Evolutionary conservation across 805 yeast genomes (phyloP), one percentile per base, ranked within the genome.

Genomic region (Schwanniomyces polymorphus): DNA sequence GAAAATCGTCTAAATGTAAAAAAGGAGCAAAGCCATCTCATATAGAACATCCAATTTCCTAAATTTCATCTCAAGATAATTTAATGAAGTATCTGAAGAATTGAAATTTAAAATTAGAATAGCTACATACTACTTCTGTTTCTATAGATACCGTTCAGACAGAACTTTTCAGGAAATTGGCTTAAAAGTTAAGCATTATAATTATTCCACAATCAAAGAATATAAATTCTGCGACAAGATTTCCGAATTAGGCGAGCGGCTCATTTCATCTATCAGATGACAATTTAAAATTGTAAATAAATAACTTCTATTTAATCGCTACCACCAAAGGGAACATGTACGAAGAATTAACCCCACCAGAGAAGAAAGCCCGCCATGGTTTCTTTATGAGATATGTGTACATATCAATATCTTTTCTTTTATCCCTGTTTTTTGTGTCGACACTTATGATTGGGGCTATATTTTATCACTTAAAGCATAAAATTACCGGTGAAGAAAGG

Each of bases 401-500:
- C 27, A 56, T 65, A n/a, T 23, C 60, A 7, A 26, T 55, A 11
- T 64, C 73, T 17, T 60, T 57, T 31, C 27, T 70, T 25, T 60
- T 61, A 8, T 65, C 75, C 21, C 52, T 59, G 29, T 38, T 59
- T 16, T 72, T 71, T 38, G 60, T 70, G 9, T 27, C 43, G 9
- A 47, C 55, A 6, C 50, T 73, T 38, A 46, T 54, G 9, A 29
- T 51, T 5, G 64, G 69, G 0, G 67, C 75, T 2, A 40, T 66
- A 7, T 49, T 67, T 33, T 63, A 63, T 46, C 75, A 72, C 43
- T 42, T 61, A 17, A 49, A 58, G 34, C 64, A 69, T 37, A 46
- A 54, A 28, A 44, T 70, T 16, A 48, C 60, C 2, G 71, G 75
- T 1, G 46, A 59, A 11, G 74, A 71, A 42, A 59, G 52, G 35